Evolutionary conservation across 345 rosid species (phyloP).

Genomic region (Melaleuca quinquenervia): DNA sequence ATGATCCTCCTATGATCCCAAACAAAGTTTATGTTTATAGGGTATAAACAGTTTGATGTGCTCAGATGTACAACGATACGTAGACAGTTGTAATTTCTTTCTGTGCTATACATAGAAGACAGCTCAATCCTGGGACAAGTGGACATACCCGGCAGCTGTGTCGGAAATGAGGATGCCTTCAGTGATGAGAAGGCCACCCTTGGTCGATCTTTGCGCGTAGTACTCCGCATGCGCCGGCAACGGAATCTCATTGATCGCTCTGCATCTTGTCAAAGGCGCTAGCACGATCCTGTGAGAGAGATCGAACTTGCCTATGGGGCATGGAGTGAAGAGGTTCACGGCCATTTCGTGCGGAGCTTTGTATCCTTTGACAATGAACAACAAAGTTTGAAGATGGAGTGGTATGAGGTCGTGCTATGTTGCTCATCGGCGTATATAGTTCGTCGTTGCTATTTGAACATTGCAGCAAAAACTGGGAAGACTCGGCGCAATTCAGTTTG

Average conservation of each 20-base stretch:
- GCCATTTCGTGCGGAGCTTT: background rate
- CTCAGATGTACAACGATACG: background rate
- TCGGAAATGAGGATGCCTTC: background rate
- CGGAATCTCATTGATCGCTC: background rate
- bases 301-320: constrained; percentile 49
- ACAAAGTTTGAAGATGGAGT: background rate
- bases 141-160: background rate
- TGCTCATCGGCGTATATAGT: background rate
- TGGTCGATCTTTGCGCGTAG: background rate
- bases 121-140: background rate
- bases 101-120: too few species aligned
- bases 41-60: background rate
- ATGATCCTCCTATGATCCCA: background rate
- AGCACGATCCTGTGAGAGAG: constrained; percentile 19
- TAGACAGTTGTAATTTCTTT: background rate
- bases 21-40: background rate
- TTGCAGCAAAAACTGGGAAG: background rate
- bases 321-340: constrained; percentile 36
- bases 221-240: background rate
- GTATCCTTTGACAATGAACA: background rate
- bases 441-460: background rate
- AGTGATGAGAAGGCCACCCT: background rate
- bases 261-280: background rate
- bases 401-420: background rate
- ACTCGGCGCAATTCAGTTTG: background rate